phyloP scores from a whole-genome alignment of 169 alveolate species.

The Blepharisma undulans region DNA sequence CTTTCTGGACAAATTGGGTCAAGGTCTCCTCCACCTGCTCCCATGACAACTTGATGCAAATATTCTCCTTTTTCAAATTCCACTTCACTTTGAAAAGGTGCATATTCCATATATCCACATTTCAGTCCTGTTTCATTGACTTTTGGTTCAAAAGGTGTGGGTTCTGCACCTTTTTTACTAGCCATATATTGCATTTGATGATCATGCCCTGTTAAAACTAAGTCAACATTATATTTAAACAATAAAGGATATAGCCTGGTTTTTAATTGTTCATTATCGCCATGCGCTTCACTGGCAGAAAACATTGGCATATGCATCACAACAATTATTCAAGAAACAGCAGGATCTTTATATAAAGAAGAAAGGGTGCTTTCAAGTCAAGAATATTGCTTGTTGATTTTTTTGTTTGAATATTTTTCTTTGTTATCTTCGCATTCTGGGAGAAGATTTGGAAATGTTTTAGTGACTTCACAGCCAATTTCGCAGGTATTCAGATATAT shows the following conservation, averaged over 20 bases:
- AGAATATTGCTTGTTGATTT: background rate
- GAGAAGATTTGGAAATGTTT: background rate
- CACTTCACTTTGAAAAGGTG: background rate
- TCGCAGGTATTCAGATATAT: background rate
- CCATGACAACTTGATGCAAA: background rate
- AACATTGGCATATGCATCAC: constrained; percentile 23
- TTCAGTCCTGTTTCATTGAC: background rate
- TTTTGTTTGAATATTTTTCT: background rate
- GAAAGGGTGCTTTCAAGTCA: background rate
- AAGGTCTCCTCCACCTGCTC: constrained; percentile 23
- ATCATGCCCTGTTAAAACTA: constrained; percentile 11
- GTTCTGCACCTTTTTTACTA: background rate
- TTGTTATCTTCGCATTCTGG: background rate
- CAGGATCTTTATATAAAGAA: background rate
- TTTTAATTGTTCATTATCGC: background rate
- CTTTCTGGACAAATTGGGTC: background rate
- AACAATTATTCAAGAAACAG: background rate
- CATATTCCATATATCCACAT: background rate
- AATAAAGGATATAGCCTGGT: background rate
- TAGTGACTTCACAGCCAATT: background rate
- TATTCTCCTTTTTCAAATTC: background rate
- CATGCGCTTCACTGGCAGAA: constrained; percentile 6
- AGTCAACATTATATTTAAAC: constrained; percentile 4
- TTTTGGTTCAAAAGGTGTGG: background rate
- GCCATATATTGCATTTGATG: constrained; percentile 6